phyloP scores from a whole-genome alignment of 257 asterid species.

The Forsythia suspensa region DNA sequence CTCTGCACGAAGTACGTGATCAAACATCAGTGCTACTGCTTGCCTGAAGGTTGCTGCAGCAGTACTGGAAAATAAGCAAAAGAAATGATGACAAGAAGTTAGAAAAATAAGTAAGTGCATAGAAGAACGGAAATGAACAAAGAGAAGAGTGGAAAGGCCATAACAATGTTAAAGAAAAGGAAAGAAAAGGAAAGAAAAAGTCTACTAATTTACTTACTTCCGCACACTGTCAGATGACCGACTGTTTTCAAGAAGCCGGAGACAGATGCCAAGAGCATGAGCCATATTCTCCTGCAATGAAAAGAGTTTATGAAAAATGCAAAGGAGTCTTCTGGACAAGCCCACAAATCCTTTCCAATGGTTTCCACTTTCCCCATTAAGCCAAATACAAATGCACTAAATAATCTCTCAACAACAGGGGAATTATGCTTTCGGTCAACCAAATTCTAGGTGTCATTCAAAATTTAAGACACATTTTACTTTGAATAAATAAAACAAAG shows the following conservation, averaged over 20 bases:
- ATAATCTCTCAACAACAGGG: background rate
- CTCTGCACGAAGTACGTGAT: slow-evolving; percentile 76
- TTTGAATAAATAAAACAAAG: background rate
- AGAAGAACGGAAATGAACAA: slow-evolving; percentile 9
- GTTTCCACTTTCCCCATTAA: slow-evolving; percentile 2
- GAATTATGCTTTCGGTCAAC: background rate
- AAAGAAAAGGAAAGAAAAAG: background rate
- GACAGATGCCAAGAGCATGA: slow-evolving; percentile 92
- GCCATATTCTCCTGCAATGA: slow-evolving; percentile 77
- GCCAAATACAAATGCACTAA: background rate
- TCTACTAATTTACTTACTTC: slow-evolving; percentile 58
- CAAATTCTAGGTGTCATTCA: too few species aligned
- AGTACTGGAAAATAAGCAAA: slow-evolving; percentile 65
- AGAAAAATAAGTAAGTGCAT: slow-evolving; percentile 11
- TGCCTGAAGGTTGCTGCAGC: slow-evolving; percentile 99
- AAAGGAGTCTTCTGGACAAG: slow-evolving; percentile 19
- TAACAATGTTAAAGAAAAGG: background rate
- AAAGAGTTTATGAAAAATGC: slow-evolving; percentile 24
- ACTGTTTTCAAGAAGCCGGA: slow-evolving; percentile 85
- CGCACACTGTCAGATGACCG: slow-evolving; percentile 98
- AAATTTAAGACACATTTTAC: background rate
- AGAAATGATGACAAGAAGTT: slow-evolving; percentile 20
- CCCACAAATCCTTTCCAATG: slow-evolving; percentile 12
- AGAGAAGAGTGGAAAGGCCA: slow-evolving; percentile 12
- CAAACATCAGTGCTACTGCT: slow-evolving; percentile 97